Conservation (phyloP, 108 stramenopile species). For the Thalassiosira profunda region DNA sequence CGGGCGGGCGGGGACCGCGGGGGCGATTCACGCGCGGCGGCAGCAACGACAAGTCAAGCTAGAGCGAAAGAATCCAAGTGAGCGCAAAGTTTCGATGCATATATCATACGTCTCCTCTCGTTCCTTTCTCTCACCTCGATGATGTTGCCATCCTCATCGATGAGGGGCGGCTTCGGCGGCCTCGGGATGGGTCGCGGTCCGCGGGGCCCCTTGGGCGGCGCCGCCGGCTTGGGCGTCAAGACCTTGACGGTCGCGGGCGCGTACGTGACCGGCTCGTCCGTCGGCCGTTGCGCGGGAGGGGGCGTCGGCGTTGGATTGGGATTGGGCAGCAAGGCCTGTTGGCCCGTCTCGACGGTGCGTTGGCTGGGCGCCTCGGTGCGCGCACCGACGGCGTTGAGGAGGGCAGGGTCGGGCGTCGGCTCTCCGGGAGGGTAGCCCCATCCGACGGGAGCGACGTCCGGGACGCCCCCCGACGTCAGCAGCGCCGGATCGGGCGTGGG, state of each 20-base stretch:
- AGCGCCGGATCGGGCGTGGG: neutral
- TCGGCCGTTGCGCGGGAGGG: neutral
- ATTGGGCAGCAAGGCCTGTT: neutral
- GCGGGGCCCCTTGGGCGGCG: too few relatives aligned
- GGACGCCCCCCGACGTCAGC: neutral
- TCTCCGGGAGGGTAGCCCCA: constrained; percentile 1
- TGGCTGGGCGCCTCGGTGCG: constrained; percentile 5
- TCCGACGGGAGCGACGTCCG: neutral
- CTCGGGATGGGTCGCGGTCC: too few relatives aligned
- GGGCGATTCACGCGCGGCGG: too few relatives aligned
- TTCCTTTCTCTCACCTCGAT: too few relatives aligned
- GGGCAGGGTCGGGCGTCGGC: constrained; percentile 2
- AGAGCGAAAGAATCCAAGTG: too few relatives aligned
- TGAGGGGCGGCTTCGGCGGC: too few relatives aligned
- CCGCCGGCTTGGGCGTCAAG: neutral
- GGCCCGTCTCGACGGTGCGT: constrained; percentile 18
- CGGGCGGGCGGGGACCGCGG: too few relatives aligned
- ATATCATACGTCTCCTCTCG: too few relatives aligned
- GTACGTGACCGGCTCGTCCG: neutral
- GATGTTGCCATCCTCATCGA: too few relatives aligned
- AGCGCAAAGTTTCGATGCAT: too few relatives aligned
- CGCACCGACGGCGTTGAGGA: neutral
- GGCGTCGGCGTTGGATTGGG: neutral
- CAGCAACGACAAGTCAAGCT: too few relatives aligned
- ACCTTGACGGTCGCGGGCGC: neutral